A percentile compares a stretch with the other conserved stretches of the same genome.
Conservation (phyloP, 805 yeast species). For the Wickerhamomyces ciferrii region DNA sequence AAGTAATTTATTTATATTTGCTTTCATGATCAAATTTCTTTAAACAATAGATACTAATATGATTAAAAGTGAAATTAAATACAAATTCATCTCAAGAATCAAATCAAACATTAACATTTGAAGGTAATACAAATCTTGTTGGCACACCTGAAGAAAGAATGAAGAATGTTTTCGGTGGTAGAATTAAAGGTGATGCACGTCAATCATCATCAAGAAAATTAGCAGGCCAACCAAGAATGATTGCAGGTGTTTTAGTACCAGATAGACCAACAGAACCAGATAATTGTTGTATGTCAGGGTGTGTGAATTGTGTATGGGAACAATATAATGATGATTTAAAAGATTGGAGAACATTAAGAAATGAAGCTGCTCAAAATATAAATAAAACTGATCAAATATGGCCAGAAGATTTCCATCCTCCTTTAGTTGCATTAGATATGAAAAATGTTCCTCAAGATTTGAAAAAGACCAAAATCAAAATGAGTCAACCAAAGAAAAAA, state of each 20-base stretch:
- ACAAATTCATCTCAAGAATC: neutral
- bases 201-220: conserved; percentile 28
- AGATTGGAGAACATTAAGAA: conserved; percentile 67
- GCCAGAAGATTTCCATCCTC: conserved; percentile 65
- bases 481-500: conserved; percentile 16
- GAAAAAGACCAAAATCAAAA: conserved; percentile 20
- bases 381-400: conserved; percentile 40
- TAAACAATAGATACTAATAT: neutral
- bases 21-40: too few relatives aligned
- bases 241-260: conserved; percentile 74
- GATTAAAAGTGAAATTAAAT: neutral
- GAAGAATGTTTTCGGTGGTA: conserved; percentile 47
- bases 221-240: conserved; percentile 14
- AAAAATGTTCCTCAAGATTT: conserved; percentile 39
- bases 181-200: conserved; percentile 48
- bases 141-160: conserved; percentile 43
- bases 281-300: conserved; percentile 97
- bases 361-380: conserved; percentile 51
- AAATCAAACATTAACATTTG: conserved; percentile 8
- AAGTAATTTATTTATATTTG: neutral
- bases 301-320: conserved; percentile 97
- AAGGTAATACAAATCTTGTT: conserved; percentile 25
- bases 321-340: conserved; percentile 80
- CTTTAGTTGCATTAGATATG: conserved; percentile 33
- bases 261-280: conserved; percentile 87